Evolutionary conservation across 768 basidiomycete species (phyloP).

Genomic region (Rhodosporidiobolus odoratus): DNA sequence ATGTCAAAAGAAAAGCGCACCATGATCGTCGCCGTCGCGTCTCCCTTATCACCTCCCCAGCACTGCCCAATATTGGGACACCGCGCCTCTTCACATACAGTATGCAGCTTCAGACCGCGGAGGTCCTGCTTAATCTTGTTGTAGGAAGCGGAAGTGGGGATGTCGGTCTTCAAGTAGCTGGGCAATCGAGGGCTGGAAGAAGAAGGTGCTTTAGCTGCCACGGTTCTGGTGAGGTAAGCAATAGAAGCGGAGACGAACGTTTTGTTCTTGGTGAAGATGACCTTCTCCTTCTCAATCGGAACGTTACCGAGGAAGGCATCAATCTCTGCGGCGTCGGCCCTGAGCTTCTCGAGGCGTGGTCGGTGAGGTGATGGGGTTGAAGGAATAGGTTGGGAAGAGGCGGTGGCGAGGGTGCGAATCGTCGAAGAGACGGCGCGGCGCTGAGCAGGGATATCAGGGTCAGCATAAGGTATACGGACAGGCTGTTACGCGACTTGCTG

Average conservation of each 20-base stretch:
- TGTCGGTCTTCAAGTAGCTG: constrained; percentile 38
- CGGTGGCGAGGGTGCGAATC: constrained; percentile 20
- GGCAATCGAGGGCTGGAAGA: constrained; percentile 34
- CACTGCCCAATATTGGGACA: constrained; percentile 99
- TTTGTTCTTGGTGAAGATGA: constrained; percentile 31
- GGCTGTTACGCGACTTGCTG: too few species aligned
- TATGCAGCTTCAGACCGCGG: constrained; percentile 81
- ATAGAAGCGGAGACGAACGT: constrained; percentile 9
- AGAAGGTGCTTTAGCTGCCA: too few species aligned
- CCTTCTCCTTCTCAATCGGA: constrained; percentile 3
- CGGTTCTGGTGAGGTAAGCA: too few species aligned
- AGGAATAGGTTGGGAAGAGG: constrained; percentile 2
- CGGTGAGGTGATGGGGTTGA: constrained; percentile 8
- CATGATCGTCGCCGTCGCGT: constrained; percentile 98
- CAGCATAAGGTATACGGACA: background rate
- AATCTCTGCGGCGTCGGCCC: constrained; percentile 11
- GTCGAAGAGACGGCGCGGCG: background rate
- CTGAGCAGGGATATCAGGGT: background rate
- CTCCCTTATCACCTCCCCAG: constrained; percentile 71
- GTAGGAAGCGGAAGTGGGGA: constrained; percentile 77
- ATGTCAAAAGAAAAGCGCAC: constrained; percentile 49
- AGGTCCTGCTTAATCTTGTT: constrained; percentile 92
- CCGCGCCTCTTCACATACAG: constrained; percentile 96
- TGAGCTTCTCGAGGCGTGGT: constrained; percentile 28
- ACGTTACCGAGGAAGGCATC: constrained; percentile 26